These are phyloP conservation scores for Conoideocrella luteorostrata DNA, from an alignment of 2,329 filamentous ascomycete species.

Conservation along the genomic window DNA sequence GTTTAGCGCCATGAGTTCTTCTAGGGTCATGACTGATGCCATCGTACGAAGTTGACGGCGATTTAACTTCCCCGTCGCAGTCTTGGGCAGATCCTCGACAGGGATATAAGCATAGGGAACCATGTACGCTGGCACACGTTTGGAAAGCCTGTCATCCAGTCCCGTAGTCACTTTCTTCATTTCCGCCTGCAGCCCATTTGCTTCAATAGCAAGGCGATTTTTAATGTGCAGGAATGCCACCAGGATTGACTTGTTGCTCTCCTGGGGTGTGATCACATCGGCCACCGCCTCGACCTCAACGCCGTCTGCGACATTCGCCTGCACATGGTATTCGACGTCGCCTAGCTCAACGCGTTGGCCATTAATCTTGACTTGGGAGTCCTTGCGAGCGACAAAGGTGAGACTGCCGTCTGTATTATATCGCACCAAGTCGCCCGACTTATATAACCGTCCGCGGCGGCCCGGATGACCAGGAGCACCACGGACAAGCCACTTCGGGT, in stretches of 20 bases:
- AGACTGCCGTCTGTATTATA: conserved; percentile 21
- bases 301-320: conserved; percentile 33
- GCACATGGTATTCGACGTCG: conserved; percentile 16
- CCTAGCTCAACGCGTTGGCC: conserved; percentile 42
- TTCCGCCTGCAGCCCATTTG: neutral
- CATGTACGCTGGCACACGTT: conserved; percentile 5
- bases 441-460: conserved; percentile 24
- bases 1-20: neutral
- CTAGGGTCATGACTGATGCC: neutral
- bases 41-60: conserved; percentile 6
- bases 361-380: conserved; percentile 43
- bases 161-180: neutral
- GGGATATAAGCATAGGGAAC: conserved; percentile 7
- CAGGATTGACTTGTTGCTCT: conserved; percentile 1
- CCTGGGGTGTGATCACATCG: conserved; percentile 1
- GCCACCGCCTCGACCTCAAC: conserved; percentile 10
- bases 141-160: neutral
- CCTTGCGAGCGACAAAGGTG: conserved; percentile 33
- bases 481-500: conserved; percentile 29
- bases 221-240: conserved; percentile 7
- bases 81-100: neutral
- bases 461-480: conserved; percentile 20
- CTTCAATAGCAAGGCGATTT: neutral
- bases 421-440: conserved; percentile 29
- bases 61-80: conserved; percentile 7